Evolutionary conservation across 192 early-diverging fungal genomes (phyloP).

Genomic region (Gamsiella multidivaricata): DNA sequence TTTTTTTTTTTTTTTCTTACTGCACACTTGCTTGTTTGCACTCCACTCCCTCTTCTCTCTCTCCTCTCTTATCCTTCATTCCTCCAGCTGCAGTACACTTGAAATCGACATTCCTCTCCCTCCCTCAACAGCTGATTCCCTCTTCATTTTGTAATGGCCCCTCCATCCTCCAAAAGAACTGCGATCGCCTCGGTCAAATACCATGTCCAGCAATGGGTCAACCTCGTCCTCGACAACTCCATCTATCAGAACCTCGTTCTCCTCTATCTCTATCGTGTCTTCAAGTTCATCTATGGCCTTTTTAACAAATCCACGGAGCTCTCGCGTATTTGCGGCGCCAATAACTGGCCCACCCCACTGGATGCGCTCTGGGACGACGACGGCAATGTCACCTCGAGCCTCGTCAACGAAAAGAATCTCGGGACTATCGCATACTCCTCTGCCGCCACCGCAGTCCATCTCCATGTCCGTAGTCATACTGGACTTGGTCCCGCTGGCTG

Average conservation of each 20-base stretch:
- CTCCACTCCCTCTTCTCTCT: too few relatives aligned
- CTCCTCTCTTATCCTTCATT: too few relatives aligned
- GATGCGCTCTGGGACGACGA: constrained; percentile 31
- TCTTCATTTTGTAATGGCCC: background rate
- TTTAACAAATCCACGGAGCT: constrained; percentile 72
- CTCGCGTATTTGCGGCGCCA: constrained; percentile 59
- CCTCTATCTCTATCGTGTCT: constrained; percentile 62
- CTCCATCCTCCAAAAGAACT: background rate
- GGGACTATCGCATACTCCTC: constrained; percentile 34
- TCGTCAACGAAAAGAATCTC: constrained; percentile 18
- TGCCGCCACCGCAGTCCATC: background rate
- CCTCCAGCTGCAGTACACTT: background rate
- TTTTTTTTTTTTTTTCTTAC: too few relatives aligned
- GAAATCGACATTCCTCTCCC: too few relatives aligned
- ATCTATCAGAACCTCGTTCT: constrained; percentile 63
- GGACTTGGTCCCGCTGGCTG: background rate
- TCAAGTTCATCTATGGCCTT: constrained; percentile 63
- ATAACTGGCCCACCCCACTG: constrained; percentile 17
- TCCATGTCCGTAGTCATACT: background rate
- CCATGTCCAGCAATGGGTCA: constrained; percentile 59
- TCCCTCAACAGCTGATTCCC: too few relatives aligned
- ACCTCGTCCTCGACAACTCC: constrained; percentile 59
- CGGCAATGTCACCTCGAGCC: constrained; percentile 13
- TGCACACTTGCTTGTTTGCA: too few relatives aligned
- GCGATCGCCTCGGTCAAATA: constrained; percentile 22